Evolutionary conservation across 129 eudicot genomes (phyloP), one percentile per base, ranked within the genome.

Genomic region (Pulicaria dysenterica): DNA sequence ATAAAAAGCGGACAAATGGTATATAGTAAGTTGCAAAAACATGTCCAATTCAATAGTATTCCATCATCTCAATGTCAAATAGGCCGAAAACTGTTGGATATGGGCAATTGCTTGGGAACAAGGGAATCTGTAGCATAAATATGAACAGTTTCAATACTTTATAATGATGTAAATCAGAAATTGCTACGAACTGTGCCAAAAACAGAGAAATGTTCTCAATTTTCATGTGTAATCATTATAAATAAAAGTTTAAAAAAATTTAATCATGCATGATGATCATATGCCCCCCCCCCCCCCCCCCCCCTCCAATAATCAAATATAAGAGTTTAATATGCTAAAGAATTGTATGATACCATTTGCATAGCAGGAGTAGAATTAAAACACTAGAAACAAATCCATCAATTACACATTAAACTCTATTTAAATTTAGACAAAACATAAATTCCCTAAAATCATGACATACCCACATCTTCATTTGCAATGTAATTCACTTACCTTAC

Each of bases 231-330:
- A 47, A 34, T 24, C 58, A 74, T 41, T 14, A 74, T 55, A 54
- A 36, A 8, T 7, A 14, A 53, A 67, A 5, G 16, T 76, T 15
- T 37, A 48, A 59, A 5, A 44, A 41, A 19, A 7, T 31, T 45
- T 70, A 69, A 69, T 75, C 76, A 77, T 60, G 81, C 19, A n/a
- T 77, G 56, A 77, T 48, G 64, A 15, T 77, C 55, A 47, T 67
- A 69, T 69, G 68, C 47, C 69, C 60, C 43, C 62, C 49, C 69
- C 60, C 43, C 62, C 49, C 47, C 69, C 60, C 43, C 62, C 49
- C 47, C 69, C 60, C 43, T 54, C 49, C 41, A 31, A 74, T 74
- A 45, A 62, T 62, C 58, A 36, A 40, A 14, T 42, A 54, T 34
- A 31, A 76, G 62, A 67, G 5, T n/a, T 31, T 46, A 45, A 73